Evolutionary conservation across 306 rosid species (phyloP).

Genomic region (Corylus americana): DNA sequence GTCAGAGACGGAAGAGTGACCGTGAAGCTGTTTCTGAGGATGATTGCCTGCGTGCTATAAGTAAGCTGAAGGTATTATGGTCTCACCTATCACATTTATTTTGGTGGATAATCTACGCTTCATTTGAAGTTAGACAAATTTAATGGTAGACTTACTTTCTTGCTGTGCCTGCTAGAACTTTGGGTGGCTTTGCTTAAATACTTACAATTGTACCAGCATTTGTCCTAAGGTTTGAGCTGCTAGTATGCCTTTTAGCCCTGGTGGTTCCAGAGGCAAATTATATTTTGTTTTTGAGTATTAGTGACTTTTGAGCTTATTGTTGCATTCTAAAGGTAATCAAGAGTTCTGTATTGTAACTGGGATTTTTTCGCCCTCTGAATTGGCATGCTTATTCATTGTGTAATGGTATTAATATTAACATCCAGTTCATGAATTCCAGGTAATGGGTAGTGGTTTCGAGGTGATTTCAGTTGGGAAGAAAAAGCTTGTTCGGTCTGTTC

Average conservation of each 20-base stretch:
- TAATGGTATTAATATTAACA: constrained; percentile 22
- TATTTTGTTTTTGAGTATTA: background rate
- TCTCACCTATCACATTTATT: constrained; percentile 8
- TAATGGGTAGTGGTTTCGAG: constrained; percentile 90
- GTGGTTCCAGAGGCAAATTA: background rate
- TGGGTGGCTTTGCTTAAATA: background rate
- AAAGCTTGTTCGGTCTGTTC: constrained; percentile 97
- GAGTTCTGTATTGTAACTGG: background rate
- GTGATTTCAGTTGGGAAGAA: constrained; percentile 90
- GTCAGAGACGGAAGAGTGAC: constrained; percentile 71
- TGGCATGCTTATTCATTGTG: constrained; percentile 15
- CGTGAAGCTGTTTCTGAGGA: constrained; percentile 93
- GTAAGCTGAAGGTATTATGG: constrained; percentile 82
- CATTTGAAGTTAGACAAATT: constrained; percentile 12
- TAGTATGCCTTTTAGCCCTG: background rate
- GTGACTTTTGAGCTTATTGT: background rate
- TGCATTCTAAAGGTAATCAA: background rate
- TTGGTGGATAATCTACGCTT: background rate
- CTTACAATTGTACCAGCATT: background rate
- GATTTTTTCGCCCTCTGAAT: background rate
- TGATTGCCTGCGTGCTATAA: constrained; percentile 91
- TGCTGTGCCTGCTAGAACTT: constrained; percentile 7
- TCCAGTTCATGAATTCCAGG: constrained; percentile 49
- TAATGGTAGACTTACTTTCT: background rate
- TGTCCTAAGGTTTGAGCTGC: background rate